Percentiles rank a stretch among this genome's conserved stretches.
Evolutionary conservation across 2,329 filamentous ascomycete species (phyloP).

Genomic region (Pyrenochaeta sp.): DNA sequence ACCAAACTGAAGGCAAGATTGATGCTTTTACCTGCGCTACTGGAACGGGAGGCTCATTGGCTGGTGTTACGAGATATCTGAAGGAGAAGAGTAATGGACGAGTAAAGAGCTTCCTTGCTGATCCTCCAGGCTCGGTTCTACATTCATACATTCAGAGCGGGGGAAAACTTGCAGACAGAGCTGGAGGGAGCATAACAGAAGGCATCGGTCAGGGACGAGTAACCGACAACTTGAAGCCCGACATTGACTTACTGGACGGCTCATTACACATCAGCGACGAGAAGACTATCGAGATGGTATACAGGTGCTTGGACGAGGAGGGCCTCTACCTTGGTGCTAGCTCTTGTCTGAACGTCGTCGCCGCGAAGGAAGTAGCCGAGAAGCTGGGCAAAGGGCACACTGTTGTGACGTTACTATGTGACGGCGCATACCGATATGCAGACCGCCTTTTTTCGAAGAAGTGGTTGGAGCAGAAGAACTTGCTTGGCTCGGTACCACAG

Average conservation of each 20-base stretch:
- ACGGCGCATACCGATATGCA: constrained; percentile 97
- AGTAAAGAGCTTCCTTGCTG: constrained; percentile 89
- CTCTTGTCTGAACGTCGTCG: constrained; percentile 92
- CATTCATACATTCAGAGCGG: constrained; percentile 90
- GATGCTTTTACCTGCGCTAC: constrained; percentile 97
- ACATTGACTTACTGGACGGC: constrained; percentile 84
- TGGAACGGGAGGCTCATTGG: constrained; percentile 89
- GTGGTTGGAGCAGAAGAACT: constrained; percentile 87
- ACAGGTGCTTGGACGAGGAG: constrained; percentile 93
- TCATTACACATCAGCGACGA: constrained; percentile 86
- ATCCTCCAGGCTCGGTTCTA: constrained; percentile 91
- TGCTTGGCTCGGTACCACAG: constrained; percentile 81
- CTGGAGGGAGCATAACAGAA: constrained; percentile 91
- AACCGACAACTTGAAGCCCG: constrained; percentile 90
- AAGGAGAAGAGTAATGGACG: constrained; percentile 80
- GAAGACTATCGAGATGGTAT: constrained; percentile 97
- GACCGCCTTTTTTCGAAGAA: constrained; percentile 90
- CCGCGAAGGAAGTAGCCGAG: constrained; percentile 91
- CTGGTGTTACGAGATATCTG: constrained; percentile 85
- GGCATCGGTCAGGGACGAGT: constrained; percentile 96
- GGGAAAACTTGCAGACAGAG: constrained; percentile 80
- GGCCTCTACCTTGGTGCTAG: constrained; percentile 94
- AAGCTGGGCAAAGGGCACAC: constrained; percentile 87
- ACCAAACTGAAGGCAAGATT: constrained; percentile 82
- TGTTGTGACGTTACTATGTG: constrained; percentile 91